Evolutionary conservation across 2,329 filamentous ascomycete species (phyloP), one percentile per base, ranked within the genome.

Genomic region (Fusarium tuaranense): DNA sequence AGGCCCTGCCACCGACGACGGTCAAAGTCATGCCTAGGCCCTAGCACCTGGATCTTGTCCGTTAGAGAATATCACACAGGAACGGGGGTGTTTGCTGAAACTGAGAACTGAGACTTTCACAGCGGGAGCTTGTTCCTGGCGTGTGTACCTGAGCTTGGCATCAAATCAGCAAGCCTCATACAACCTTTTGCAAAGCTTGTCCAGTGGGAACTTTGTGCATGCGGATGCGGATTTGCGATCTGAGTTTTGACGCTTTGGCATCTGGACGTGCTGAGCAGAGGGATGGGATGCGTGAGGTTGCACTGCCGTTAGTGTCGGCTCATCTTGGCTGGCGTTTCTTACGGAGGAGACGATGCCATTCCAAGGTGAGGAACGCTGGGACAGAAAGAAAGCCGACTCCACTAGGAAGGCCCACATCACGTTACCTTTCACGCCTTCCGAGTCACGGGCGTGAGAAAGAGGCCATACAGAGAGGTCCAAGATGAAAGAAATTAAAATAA

Each of bases 71-170:
- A 72, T 72, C 57, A 59, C 59, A 62, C 48, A 63, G 61, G 46
- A 63, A 63, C 61, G 30, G 60, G 46, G 36, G 53, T 25, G 59
- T 69, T 72, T 72, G 38, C 65, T 55, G 46, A 63, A 51, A 63
- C 65, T 55, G 46, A 63, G 61, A 63, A 72, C 58, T 46, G 69
- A 74, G 69, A 67, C 71, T 30, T 74, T 76, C 61, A 65, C 64
- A 71, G 68, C 66, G 57, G 27, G 63, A 71, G 55, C 61, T 71
- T 69, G 68, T 69, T 63, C 75, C 71, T 73, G 69, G 69, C 63
- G 70, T 76, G 69, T 58, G 70, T 76, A 16, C 67, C 74, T 74
- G 69, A 60, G 46, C 68, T 76, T 71, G 72, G 70, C 69, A 74
- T 68, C 67, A 65, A 27, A 64, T 60, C 55, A n/a, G 59, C 41